Percentiles rank a stretch among this genome's conserved stretches.
Conservation (phyloP, 768 basidiomycete species). For the Hydnum rufescens region DNA sequence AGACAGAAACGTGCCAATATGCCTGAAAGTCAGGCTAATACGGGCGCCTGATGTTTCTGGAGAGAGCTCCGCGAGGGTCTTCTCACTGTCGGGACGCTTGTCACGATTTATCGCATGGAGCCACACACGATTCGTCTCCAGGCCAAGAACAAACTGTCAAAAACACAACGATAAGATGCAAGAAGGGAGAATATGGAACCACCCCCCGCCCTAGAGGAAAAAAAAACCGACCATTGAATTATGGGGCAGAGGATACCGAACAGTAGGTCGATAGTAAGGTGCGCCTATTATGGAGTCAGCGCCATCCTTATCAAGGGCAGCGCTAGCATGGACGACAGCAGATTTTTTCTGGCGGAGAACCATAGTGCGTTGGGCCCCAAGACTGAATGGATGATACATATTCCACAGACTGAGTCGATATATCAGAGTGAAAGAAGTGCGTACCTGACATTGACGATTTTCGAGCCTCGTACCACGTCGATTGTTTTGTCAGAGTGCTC, state of each 20-base stretch:
- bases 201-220: no score
- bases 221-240: constrained; percentile 34
- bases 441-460: constrained; percentile 62
- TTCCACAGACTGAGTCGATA: constrained; percentile 17
- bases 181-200: neutral
- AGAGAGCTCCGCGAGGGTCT: constrained; percentile 34
- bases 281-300: constrained; percentile 8
- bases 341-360: constrained; percentile 3
- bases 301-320: neutral
- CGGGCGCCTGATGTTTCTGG: constrained; percentile 32
- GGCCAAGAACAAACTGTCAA: constrained; percentile 42
- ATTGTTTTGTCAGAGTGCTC: constrained; percentile 80
- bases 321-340: neutral
- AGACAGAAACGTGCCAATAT: constrained; percentile 56
- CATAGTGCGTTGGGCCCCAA: constrained; percentile 43
- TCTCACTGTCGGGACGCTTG: constrained; percentile 37
- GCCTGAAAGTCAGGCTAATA: constrained; percentile 63
- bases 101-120: constrained; percentile 60
- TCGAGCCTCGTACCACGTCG: constrained; percentile 53
- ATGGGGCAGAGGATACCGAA: constrained; percentile 55
- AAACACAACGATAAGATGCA: neutral
- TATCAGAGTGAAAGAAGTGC: constrained; percentile 12
- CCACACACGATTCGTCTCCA: constrained; percentile 53
- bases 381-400: no score
- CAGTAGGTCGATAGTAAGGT: constrained; percentile 16